phyloP scores from a whole-genome alignment of 1,284 basidiomycete genomes.

The Marasmius tenuissimus region DNA sequence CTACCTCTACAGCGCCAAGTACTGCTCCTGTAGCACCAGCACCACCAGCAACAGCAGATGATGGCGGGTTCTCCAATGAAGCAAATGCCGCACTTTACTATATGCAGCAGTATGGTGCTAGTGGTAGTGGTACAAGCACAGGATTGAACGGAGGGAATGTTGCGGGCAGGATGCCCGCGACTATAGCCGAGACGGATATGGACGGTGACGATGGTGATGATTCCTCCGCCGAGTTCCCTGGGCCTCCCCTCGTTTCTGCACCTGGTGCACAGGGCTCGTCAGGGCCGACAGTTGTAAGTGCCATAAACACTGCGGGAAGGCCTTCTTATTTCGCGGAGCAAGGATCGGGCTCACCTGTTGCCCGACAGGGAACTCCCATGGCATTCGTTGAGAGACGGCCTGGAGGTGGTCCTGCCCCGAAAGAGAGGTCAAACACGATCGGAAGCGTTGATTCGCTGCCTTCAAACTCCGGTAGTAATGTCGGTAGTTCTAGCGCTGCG shows the following conservation, averaged over 20 bases:
- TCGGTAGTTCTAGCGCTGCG: neutral
- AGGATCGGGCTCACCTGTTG: slow-evolving; percentile 17
- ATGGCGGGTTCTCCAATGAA: slow-evolving; percentile 51
- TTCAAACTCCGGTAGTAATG: slow-evolving; percentile 7
- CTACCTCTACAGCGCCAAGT: neutral
- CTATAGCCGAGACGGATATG: slow-evolving; percentile 34
- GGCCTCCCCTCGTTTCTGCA: slow-evolving; percentile 13
- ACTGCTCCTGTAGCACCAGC: neutral
- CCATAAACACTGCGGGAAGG: slow-evolving; percentile 11
- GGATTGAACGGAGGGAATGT: slow-evolving; percentile 14
- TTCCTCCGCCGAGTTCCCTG: slow-evolving; percentile 9
- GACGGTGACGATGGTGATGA: slow-evolving; percentile 26
- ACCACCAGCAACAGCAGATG: slow-evolving; percentile 17
- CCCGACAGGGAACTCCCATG: slow-evolving; percentile 40
- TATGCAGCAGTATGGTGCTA: slow-evolving; percentile 51
- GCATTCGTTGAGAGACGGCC: slow-evolving; percentile 29
- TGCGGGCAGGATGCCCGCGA: slow-evolving; percentile 36
- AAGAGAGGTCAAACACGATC: neutral
- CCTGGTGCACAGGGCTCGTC: neutral
- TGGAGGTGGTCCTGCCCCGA: slow-evolving; percentile 3
- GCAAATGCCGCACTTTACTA: slow-evolving; percentile 61
- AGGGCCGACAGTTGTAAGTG: neutral
- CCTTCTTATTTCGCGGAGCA: slow-evolving; percentile 10
- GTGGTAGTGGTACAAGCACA: slow-evolving; percentile 30
- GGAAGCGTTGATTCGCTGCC: neutral